Base-by-base conservation (phyloP, 352 stramenopile species). In the Phytophthora sp. region DNA sequence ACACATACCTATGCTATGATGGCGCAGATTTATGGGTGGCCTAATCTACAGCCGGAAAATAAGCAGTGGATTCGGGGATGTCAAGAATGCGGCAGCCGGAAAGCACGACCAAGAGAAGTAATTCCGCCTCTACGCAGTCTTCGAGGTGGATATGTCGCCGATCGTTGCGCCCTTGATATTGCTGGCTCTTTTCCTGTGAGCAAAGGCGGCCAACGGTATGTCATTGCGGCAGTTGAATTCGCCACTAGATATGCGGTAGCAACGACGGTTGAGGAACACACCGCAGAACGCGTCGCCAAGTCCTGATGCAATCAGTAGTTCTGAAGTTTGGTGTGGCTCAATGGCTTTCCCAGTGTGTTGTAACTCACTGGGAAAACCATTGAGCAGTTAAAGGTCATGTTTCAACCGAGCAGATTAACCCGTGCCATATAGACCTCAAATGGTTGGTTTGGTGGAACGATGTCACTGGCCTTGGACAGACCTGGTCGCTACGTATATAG, bases 381-480 rank as follows among this genome's bases (percentile, higher is more conserved):
- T n/a, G n/a, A n/a, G n/a, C n/a, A n/a, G n/a, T n/a, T n/a, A n/a
- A n/a, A n/a, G n/a, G n/a, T n/a, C n/a, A n/a, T n/a, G n/a, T n/a
- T n/a, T n/a, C n/a, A n/a, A n/a, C n/a, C n/a, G n/a, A n/a, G n/a
- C n/a, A n/a, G n/a, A n/a, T n/a, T n/a, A 39, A 8, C 66, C 54
- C 4, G 54, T 74, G 0, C 26, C 53, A 2, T 68, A 61, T 24
- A 27, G 57, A 8, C 65, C 52, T 4, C 59, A 73, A n/a, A 15
- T 63, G 33, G 49, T 67, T 1, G 53, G 44, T 3, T 26, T 69
- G 0, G 53, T 69, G 6, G 53, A 69, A n/a, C 20, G 52, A 3
- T 69, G 57, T 42, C 47, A 73, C 23, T 2, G 53, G 12, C 51
- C 52, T 3, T 68, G 51, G 64, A 68, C 63, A 36, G 64, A 67